Percentiles rank a stretch among this genome's conserved stretches.
Conservation (phyloP, 2,329 filamentous ascomycete genomes). For the Exophiala xenobiotica region DNA sequence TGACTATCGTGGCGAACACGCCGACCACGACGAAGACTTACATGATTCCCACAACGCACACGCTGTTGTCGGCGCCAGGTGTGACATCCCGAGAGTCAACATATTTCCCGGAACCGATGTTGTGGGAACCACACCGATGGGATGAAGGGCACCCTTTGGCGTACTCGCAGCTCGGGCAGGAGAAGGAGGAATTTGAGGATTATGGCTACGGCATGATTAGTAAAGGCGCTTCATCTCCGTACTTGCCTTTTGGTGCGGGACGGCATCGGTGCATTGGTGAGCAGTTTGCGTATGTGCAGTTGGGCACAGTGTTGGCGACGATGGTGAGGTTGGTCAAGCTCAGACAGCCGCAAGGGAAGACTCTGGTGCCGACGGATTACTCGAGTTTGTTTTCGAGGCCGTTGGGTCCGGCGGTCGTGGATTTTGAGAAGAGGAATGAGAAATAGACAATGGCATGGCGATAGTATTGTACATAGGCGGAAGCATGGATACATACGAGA, state of each 20-base stretch:
- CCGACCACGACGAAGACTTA: slow-evolving; percentile 64
- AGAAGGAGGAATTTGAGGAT: slow-evolving; percentile 74
- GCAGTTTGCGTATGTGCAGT: slow-evolving; percentile 90
- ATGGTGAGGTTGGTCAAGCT: slow-evolving; percentile 79
- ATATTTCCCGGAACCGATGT: slow-evolving; percentile 77
- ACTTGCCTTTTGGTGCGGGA: slow-evolving; percentile 90
- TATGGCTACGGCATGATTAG: slow-evolving; percentile 91
- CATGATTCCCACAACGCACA: slow-evolving; percentile 76
- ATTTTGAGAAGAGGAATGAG: slow-evolving; percentile 24
- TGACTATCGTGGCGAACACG: slow-evolving; percentile 61
- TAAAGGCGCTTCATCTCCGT: slow-evolving; percentile 86
- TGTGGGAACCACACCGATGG: slow-evolving; percentile 93
- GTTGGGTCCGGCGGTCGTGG: slow-evolving; percentile 56
- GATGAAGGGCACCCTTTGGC: slow-evolving; percentile 60
- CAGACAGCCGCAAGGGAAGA: slow-evolving; percentile 68
- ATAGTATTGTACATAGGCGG: neutral
- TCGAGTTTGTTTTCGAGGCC: slow-evolving; percentile 67
- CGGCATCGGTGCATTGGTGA: slow-evolving; percentile 94
- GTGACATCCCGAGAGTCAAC: slow-evolving; percentile 69
- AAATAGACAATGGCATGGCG: neutral
- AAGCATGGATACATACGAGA: neutral
- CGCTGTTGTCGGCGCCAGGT: slow-evolving; percentile 80
- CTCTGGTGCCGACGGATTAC: slow-evolving; percentile 68
- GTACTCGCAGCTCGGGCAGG: slow-evolving; percentile 47
- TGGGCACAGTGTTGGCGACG: slow-evolving; percentile 78